Evolutionary conservation across 371 early-diverging fungal species (phyloP).

Genomic region (Gilbertella persicaria): DNA sequence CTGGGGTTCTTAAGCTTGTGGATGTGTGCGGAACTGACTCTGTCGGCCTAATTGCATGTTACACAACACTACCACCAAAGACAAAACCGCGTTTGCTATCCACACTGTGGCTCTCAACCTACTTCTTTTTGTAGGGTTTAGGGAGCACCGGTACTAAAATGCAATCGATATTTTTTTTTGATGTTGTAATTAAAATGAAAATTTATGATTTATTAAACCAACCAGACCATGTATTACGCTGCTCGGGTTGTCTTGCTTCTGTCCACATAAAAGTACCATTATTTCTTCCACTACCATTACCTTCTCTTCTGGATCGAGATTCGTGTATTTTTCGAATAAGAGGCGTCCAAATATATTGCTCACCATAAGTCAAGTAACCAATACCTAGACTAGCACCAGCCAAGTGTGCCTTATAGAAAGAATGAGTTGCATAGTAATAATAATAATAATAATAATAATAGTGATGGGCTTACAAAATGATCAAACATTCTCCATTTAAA

Average conservation of each 20-base stretch:
- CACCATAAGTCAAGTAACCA: conserved; percentile 53
- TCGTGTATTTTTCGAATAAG: conserved; percentile 37
- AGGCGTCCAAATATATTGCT: conserved; percentile 51
- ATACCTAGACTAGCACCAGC: conserved; percentile 64
- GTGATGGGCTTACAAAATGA: conserved; percentile 59
- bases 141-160: conserved; percentile 33
- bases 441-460: background rate
- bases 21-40: conserved; percentile 34
- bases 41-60: conserved; percentile 39
- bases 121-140: conserved; percentile 8
- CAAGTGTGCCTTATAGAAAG: conserved; percentile 74
- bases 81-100: conserved; percentile 27
- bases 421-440: background rate
- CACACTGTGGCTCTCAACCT: conserved; percentile 28
- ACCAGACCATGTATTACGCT: conserved; percentile 16
- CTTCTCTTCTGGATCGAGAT: conserved; percentile 9
- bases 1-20: conserved; percentile 39
- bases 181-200: conserved; percentile 14
- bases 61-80: conserved; percentile 43
- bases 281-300: conserved; percentile 5
- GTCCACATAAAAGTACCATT: conserved; percentile 20
- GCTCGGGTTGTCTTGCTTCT: conserved; percentile 15
- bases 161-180: conserved; percentile 28
- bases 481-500: conserved; percentile 66
- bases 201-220: conserved; percentile 23